Conservation (phyloP, 805 yeast species). For the Candida stauntonica region DNA sequence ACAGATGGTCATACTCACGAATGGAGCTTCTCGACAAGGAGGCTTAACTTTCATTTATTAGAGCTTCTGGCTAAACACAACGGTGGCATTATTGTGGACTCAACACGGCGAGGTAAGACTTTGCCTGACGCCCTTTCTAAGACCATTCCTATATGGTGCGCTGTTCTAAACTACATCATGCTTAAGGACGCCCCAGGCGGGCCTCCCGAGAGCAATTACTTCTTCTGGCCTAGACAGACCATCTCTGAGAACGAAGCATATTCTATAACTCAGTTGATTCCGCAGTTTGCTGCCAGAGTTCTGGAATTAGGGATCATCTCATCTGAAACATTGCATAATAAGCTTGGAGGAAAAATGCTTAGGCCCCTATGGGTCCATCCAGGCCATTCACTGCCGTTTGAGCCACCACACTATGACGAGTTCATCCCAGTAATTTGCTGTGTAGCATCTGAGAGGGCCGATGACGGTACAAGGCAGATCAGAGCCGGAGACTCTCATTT, state of each 20-base stretch:
- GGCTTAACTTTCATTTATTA: slow-evolving; percentile 71
- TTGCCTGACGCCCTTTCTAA: slow-evolving; percentile 87
- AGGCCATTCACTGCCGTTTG: slow-evolving; percentile 35
- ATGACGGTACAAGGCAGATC: slow-evolving; percentile 49
- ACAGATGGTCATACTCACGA: slow-evolving; percentile 86
- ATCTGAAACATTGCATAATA: slow-evolving; percentile 27
- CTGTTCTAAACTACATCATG: slow-evolving; percentile 60
- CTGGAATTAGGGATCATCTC: slow-evolving; percentile 36
- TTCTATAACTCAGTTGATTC: slow-evolving; percentile 45
- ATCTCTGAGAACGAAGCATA: slow-evolving; percentile 55
- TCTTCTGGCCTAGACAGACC: slow-evolving; percentile 46
- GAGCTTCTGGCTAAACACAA: slow-evolving; percentile 37
- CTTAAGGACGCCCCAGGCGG: slow-evolving; percentile 10
- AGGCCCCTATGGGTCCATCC: slow-evolving; percentile 73
- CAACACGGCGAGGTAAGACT: slow-evolving; percentile 78
- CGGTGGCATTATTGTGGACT: slow-evolving; percentile 68
- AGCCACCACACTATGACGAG: slow-evolving; percentile 25
- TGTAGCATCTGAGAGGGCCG: slow-evolving; percentile 59
- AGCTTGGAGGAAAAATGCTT: slow-evolving; percentile 44
- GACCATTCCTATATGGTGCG: slow-evolving; percentile 90
- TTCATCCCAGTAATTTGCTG: slow-evolving; percentile 46
- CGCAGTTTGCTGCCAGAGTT: slow-evolving; percentile 44
- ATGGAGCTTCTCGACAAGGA: slow-evolving; percentile 72
- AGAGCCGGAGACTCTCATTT: slow-evolving; percentile 33
- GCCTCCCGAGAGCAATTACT: slow-evolving; percentile 29